Evolutionary conservation across 805 yeast species (phyloP), one percentile per base, ranked within the genome.

Genomic region (Metschnikowia hibisci): DNA sequence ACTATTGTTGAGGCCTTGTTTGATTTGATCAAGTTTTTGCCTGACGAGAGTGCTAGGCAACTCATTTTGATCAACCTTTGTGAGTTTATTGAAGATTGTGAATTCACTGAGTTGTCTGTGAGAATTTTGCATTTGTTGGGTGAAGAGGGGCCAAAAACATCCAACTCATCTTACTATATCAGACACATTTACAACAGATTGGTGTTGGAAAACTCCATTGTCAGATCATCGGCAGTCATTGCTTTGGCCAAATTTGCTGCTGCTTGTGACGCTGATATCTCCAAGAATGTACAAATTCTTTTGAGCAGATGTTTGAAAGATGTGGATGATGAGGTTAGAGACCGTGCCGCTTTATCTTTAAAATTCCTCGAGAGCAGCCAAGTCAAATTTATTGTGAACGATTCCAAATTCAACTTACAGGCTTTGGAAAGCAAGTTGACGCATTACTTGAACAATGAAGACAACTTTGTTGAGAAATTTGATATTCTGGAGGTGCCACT

Each of bases 81-180:
- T 74, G 99, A 93, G 66, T 90, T 89, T 61, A 93, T 93, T 57
- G 99, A 93, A 68, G 99, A 93, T 73, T 93, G 98, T 70, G 99
- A 93, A 69, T 91, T 77, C 69, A 86, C 96, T 25, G 96, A 89
- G 66, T 80, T 93, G 48, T 80, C 95, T 22, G 96, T 90, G n/a
- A 80, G 98, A 60, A 83, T 93, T 45, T 75, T 93, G 64, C 96
- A 90, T 66, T 66, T 91, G 48, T 77, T 93, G 52, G 99, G 99
- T 61, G 86, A 82, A 52, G 96, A 90, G 65, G 99, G 99, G 48
- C 97, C 99, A 57, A 70, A 74, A 45, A 83, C 96, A 4, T 54
- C 83, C 6, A 84, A 84, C 51, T 96, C 98, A 44, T 84, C 96
- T 1, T 75, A 86, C 56, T 91, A 88, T 66, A 90, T 93, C 50